These are phyloP conservation scores for Antitrichia curtipendula DNA, from an alignment of 225 moss, liverwort and hornwort species.

Conservation along the genomic window DNA sequence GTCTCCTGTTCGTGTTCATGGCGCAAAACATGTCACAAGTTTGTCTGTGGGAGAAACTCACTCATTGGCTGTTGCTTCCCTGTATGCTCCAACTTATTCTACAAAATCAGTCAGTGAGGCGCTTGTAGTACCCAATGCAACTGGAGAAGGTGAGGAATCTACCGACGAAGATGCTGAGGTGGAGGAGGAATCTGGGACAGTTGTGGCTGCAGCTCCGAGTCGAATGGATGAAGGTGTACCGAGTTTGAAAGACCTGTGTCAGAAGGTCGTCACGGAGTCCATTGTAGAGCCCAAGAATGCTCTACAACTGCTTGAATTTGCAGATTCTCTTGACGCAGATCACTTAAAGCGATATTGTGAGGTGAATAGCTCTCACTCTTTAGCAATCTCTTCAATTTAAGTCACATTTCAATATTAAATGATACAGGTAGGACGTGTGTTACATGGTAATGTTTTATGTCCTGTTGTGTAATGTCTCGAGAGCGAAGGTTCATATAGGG, in stretches of 20 bases:
- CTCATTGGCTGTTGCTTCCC: conserved; percentile 66
- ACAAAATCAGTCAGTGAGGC: conserved; percentile 14
- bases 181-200: conserved; percentile 32
- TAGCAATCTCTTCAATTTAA: neutral
- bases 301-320: conserved; percentile 83
- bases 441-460: neutral
- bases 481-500: neutral
- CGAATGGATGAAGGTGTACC: conserved; percentile 31
- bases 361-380: conserved; percentile 26
- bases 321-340: conserved; percentile 85
- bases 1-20: conserved; percentile 71
- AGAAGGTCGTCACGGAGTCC: conserved; percentile 62
- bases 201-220: conserved; percentile 1
- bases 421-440: neutral
- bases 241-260: conserved; percentile 77
- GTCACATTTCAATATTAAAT: neutral
- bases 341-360: conserved; percentile 77
- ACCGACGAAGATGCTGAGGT: conserved; percentile 39
- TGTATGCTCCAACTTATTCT: conserved; percentile 61
- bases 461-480: neutral
- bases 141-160: conserved; percentile 27
- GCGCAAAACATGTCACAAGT: conserved; percentile 67
- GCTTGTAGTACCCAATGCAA: conserved; percentile 5
- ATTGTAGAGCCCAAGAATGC: conserved; percentile 92
- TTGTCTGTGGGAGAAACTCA: conserved; percentile 95